Conservation (phyloP, 2,329 filamentous ascomycete genomes). For the Cephalotrichum gorgonifer region DNA sequence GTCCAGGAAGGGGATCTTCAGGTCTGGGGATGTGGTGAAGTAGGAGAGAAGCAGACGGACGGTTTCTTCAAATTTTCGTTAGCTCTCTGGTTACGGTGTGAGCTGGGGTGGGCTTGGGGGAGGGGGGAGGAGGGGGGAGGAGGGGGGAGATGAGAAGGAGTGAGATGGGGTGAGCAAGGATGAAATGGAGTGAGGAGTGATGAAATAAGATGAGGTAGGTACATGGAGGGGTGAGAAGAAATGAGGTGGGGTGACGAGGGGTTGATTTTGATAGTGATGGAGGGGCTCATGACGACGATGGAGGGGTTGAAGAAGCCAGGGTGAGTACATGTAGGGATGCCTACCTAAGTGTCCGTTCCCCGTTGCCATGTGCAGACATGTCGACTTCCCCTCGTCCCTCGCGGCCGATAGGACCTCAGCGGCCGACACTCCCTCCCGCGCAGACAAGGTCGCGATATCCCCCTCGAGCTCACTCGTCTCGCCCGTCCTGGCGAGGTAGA, state of each 20-base stretch:
- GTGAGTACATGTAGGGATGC: not conserved
- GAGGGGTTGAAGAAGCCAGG: too few species aligned
- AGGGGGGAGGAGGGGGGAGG: not conserved
- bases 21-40: slow-evolving; percentile 27
- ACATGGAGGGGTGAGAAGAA: too few species aligned
- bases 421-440: slow-evolving; percentile 47
- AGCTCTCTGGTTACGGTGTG: not conserved
- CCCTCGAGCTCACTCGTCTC: slow-evolving; percentile 60
- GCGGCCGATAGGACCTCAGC: slow-evolving; percentile 60
- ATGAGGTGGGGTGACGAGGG: too few species aligned
- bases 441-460: slow-evolving; percentile 47
- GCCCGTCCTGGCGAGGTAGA: slow-evolving; percentile 75
- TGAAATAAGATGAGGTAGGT: too few species aligned
- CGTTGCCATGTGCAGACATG: slow-evolving; percentile 82
- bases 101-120: not conserved
- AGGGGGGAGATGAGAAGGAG: not conserved
- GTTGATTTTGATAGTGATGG: too few species aligned
- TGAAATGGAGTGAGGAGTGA: not conserved
- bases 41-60: slow-evolving; percentile 31
- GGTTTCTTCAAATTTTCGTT: slow-evolving; percentile 23
- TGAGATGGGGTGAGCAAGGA: not conserved
- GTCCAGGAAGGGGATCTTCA: slow-evolving; percentile 48
- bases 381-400: slow-evolving; percentile 66
- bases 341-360: slow-evolving; percentile 78
- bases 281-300: too few species aligned